Conservation (phyloP, 148 eudicot species). For the Selenicereus undatus region DNA sequence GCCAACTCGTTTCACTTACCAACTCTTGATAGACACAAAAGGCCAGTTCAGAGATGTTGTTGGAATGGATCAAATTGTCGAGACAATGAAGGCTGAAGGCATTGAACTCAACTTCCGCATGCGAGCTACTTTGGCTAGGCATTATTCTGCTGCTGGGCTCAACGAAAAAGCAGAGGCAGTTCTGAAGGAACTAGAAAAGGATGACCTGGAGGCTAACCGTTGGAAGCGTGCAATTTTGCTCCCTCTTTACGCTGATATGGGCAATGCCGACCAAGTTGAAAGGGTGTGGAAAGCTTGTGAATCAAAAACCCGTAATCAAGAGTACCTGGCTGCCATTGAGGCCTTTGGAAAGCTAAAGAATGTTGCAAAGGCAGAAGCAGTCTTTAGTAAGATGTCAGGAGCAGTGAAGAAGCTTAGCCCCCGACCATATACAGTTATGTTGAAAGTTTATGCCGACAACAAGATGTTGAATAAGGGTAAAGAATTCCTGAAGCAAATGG, state of each 20-base stretch:
- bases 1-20: conserved; percentile 64
- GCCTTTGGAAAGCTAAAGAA: conserved; percentile 82
- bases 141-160: conserved; percentile 52
- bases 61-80: conserved; percentile 88
- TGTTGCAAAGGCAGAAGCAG: conserved; percentile 63
- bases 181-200: conserved; percentile 70
- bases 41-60: conserved; percentile 61
- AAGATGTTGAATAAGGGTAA: conserved; percentile 76
- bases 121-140: conserved; percentile 46
- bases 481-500: conserved; percentile 70
- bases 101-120: conserved; percentile 34
- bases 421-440: conserved; percentile 41
- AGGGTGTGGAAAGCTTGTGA: conserved; percentile 63
- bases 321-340: conserved; percentile 56
- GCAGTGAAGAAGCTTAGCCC: conserved; percentile 35
- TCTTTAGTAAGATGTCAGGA: conserved; percentile 41
- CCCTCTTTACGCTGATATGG: conserved; percentile 63
- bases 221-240: conserved; percentile 39
- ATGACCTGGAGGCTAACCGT: conserved; percentile 31
- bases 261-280: conserved; percentile 60
- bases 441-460: conserved; percentile 65
- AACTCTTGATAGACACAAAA: conserved; percentile 66
- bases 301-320: conserved; percentile 35
- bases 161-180: conserved; percentile 64
- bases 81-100: conserved; percentile 81